These are phyloP conservation scores for Cutaneotrichosporon curvatum DNA, from an alignment of 1,284 basidiomycete species.

Conservation along the genomic window DNA sequence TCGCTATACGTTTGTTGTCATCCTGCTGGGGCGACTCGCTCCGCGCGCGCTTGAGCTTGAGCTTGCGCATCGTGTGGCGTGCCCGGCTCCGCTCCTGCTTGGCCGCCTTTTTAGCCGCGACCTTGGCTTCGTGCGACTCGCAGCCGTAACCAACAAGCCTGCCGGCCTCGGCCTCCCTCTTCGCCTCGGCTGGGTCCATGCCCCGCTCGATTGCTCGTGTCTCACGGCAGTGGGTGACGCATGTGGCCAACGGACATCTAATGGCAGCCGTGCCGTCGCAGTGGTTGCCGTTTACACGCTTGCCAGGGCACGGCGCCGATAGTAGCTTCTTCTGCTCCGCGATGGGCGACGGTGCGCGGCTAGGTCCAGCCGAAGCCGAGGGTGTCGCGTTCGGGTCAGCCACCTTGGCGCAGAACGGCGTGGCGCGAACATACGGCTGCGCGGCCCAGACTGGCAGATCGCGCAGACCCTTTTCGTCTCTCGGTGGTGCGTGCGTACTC, in stretches of 20 bases:
- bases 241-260: constrained; percentile 38
- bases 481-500: constrained; percentile 30
- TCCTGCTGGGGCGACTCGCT: neutral
- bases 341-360: constrained; percentile 11
- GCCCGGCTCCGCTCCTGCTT: constrained; percentile 1
- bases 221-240: constrained; percentile 43
- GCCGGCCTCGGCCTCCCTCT: constrained; percentile 19
- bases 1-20: neutral
- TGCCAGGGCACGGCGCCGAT: neutral
- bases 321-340: too few species aligned
- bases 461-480: constrained; percentile 43
- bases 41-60: neutral
- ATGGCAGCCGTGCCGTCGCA: constrained; percentile 24
- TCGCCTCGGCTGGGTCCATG: constrained; percentile 33
- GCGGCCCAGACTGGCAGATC: constrained; percentile 73
- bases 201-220: constrained; percentile 31
- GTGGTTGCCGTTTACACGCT: constrained; percentile 1
- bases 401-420: constrained; percentile 29
- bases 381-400: constrained; percentile 3
- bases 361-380: constrained; percentile 6
- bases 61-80: neutral
- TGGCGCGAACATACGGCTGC: constrained; percentile 73
- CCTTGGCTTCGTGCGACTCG: constrained; percentile 47
- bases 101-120: constrained; percentile 19
- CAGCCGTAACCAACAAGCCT: constrained; percentile 42